Conservation (phyloP, 2,329 filamentous ascomycete species). For the Pseudogymnoascus sp. region DNA sequence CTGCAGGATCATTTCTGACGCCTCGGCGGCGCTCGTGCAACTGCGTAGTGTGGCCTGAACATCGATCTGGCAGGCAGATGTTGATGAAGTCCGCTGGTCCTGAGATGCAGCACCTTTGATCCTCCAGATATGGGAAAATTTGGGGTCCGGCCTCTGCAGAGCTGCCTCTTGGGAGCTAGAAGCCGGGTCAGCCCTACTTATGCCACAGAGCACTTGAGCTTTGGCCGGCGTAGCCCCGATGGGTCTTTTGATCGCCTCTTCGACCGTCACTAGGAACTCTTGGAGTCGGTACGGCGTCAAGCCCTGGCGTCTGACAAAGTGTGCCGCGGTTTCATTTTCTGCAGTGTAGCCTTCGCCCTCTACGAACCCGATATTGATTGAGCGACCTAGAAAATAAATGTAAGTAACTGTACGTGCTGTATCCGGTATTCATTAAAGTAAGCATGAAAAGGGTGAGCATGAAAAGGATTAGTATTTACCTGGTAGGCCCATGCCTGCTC, state of each 20-base stretch:
- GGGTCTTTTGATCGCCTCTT: slow-evolving; percentile 17
- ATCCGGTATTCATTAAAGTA: background rate
- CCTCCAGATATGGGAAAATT: background rate
- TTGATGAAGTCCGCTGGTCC: background rate
- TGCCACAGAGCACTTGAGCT: background rate
- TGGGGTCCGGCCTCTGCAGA: background rate
- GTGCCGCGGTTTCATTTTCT: slow-evolving; percentile 14
- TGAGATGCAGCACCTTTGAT: background rate
- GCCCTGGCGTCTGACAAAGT: slow-evolving; percentile 8
- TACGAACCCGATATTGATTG: slow-evolving; percentile 18
- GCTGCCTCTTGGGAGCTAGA: background rate
- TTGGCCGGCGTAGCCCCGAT: background rate
- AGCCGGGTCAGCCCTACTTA: background rate
- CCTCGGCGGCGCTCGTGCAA: background rate
- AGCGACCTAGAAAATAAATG: background rate
- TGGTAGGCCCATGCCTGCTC: background rate
- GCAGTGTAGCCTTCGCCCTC: slow-evolving; percentile 10
- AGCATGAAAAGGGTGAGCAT: too few relatives aligned
- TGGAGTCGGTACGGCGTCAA: slow-evolving; percentile 14
- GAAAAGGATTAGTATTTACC: background rate
- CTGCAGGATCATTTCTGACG: background rate
- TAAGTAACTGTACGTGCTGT: background rate
- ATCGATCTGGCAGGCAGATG: background rate
- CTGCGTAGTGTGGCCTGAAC: background rate
- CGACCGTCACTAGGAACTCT: slow-evolving; percentile 20